Evolutionary conservation across 192 early-diverging fungal species (phyloP), one percentile per base, ranked within the genome.

Genomic region (Coemansia sp.): DNA sequence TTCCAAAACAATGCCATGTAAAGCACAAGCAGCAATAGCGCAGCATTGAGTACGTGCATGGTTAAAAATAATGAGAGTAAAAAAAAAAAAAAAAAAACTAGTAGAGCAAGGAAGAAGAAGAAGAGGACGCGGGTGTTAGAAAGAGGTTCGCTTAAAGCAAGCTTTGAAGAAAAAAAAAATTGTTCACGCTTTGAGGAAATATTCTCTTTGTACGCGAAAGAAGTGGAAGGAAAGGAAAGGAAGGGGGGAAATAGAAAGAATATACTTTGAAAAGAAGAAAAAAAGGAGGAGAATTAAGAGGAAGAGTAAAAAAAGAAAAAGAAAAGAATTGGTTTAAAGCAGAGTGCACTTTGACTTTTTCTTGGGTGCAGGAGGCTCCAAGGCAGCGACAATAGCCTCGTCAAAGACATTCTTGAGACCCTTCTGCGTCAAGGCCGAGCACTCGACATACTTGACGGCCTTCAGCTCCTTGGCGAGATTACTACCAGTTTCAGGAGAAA

Each of bases 391-490:
- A 9, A 95, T 93, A 4, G 86, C 85, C 20, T 66, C 68, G 38
- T 68, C 68, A 74, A 91, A 91, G 10, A 91, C 75, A 58, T 76
- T 58, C 9, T 60, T 40, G 8, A 82, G 62, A 24, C 69, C 60
- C 20, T 65, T 58, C 62, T 70, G 65, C 25, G 17, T 62, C 32
- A 59, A 87, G 20, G 94, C 89, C 62, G 91, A 91, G 73, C 92
- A 94, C 63, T 95, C 94, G 53, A 94, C 86, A 71, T 93, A 94
- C 57, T 85, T 92, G 58, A 86, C 83, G 6, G 93, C 93, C 24
- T 88, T 86, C 64, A 96, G 92, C 67, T 84, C 74, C 22, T 62
- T 60, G 12, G 90, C 89, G 67, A 94, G 80, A 25, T 74, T 68
- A 17, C 80, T 62, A 25, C 90, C 94, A 88, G 94, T 59, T 8